phyloP scores from a whole-genome alignment of 768 basidiomycete species.

The Royoungia palumana region DNA sequence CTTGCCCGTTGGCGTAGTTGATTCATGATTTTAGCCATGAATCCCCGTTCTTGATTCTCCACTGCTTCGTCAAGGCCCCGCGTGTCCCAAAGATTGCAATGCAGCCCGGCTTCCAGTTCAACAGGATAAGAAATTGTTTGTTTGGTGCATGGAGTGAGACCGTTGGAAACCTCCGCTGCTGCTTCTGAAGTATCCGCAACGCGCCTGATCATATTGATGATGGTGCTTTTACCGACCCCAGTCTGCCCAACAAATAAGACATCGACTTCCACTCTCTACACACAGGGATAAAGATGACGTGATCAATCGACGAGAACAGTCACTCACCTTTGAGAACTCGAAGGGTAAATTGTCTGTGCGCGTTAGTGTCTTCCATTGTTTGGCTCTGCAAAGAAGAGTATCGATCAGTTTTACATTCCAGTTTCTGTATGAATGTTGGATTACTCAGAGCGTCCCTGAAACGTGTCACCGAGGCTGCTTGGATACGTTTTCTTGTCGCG shows the following conservation, averaged over 20 bases:
- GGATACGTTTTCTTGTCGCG: too few relatives aligned
- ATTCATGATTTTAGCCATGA: slow-evolving; percentile 8
- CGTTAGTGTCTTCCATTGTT: too few relatives aligned
- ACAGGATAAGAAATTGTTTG: slow-evolving; percentile 5
- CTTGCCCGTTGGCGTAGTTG: slow-evolving; percentile 8
- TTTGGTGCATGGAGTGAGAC: slow-evolving; percentile 18
- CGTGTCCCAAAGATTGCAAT: slow-evolving; percentile 23
- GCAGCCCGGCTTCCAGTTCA: background rate
- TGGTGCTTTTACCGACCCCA: slow-evolving; percentile 24
- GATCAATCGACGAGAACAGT: background rate
- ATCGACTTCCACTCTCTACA: slow-evolving; percentile 12
- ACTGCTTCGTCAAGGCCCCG: slow-evolving; percentile 24
- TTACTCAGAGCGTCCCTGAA: too few relatives aligned
- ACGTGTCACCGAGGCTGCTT: too few relatives aligned
- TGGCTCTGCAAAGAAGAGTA: too few relatives aligned
- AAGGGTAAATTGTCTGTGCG: too few relatives aligned
- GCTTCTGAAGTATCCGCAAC: background rate
- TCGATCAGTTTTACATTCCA: too few relatives aligned
- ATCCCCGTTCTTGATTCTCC: slow-evolving; percentile 1
- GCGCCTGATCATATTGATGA: slow-evolving; percentile 24
- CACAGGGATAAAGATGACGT: slow-evolving; percentile 1
- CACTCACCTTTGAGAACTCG: background rate
- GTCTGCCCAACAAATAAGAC: slow-evolving; percentile 26
- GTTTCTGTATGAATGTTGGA: too few relatives aligned
- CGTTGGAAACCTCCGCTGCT: slow-evolving; percentile 19